Base-by-base conservation (phyloP, 2,329 filamentous ascomycete genomes). In the Colletotrichum viniferum region DNA sequence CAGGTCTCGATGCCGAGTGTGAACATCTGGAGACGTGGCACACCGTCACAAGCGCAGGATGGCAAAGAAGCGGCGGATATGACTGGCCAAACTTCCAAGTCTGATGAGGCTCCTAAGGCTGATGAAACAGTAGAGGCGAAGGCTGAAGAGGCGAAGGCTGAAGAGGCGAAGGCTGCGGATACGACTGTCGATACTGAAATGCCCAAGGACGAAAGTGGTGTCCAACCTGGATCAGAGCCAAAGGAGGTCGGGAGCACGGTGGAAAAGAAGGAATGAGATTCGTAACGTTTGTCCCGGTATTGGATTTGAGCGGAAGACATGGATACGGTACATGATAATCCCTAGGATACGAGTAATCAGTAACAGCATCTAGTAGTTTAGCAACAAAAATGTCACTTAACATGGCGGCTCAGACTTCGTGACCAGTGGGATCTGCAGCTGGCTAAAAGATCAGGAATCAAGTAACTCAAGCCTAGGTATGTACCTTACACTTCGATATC, bases 1-100 rank as follows among this genome's bases (percentile, higher is more conserved):
- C 78, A 80, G 55, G 78, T 83, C 1, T 82, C 82, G 2, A 80
- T 84, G 75, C 82, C 83, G 4, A 80, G 78, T 10, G 78, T 83
- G n/a, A 80, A 78, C 4, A 74, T 84, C 0, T 85, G 83, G 63
- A 76, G 80, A 6, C 83, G 80, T 62, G 82, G 78, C 14, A 74
- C 73, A 1, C 73, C 26, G 30, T 69, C 26, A 32, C 76, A 70
- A 58, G 28, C 56, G 12, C 62, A 26, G 2, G 16, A 61, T 10
- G 69, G 24, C 3, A 36, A 66, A 16, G 55, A 52, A 0, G 36
- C 38, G 26, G 24, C 8, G 4, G 58, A 56, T 1, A 67, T 36
- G 43, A 28, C 56, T 9, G 58, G 7, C 16, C 7, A 55, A n/a
- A 18, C 18, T 7, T 1, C 48, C 14, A 56, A 73, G 21, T 8